phyloP scores from a whole-genome alignment of 352 stramenopile species.

The Globisporangium heterothallicum region DNA sequence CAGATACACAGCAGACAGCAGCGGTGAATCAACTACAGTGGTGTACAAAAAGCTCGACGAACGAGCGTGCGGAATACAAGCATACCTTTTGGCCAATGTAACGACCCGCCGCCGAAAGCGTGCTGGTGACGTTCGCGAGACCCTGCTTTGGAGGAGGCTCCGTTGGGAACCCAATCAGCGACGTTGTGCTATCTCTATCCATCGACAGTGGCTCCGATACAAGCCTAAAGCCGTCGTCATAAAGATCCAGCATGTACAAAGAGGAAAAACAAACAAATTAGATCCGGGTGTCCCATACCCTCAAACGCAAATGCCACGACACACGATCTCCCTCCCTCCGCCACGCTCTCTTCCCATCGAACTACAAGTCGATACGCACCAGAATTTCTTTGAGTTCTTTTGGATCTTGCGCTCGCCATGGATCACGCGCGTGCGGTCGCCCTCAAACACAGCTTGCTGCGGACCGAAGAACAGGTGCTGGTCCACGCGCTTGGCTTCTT shows the following conservation, averaged over 20 bases:
- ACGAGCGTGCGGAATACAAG: too few relatives aligned
- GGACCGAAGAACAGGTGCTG: constrained; percentile 82
- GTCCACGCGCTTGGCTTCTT: constrained; percentile 57
- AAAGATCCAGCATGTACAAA: background rate
- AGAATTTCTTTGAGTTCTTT: constrained; percentile 78
- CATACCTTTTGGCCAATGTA: constrained; percentile 72
- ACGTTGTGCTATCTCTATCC: constrained; percentile 75
- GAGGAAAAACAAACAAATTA: background rate
- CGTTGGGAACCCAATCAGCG: constrained; percentile 52
- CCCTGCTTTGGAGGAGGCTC: constrained; percentile 33
- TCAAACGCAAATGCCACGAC: background rate
- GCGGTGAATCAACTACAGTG: too few relatives aligned
- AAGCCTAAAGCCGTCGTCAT: too few relatives aligned
- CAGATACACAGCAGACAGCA: background rate
- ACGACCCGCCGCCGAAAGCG: constrained; percentile 61
- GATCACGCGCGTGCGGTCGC: constrained; percentile 76
- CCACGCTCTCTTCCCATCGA: too few relatives aligned
- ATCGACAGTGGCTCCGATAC: constrained; percentile 81
- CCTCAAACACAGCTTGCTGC: constrained; percentile 64
- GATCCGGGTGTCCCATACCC: background rate
- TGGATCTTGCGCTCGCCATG: constrained; percentile 84
- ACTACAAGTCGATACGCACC: constrained; percentile 17
- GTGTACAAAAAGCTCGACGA: too few relatives aligned
- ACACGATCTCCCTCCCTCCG: too few relatives aligned
- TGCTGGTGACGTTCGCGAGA: constrained; percentile 55